Base-by-base conservation (phyloP, 1,284 basidiomycete species). In the Trametes polyzona region DNA sequence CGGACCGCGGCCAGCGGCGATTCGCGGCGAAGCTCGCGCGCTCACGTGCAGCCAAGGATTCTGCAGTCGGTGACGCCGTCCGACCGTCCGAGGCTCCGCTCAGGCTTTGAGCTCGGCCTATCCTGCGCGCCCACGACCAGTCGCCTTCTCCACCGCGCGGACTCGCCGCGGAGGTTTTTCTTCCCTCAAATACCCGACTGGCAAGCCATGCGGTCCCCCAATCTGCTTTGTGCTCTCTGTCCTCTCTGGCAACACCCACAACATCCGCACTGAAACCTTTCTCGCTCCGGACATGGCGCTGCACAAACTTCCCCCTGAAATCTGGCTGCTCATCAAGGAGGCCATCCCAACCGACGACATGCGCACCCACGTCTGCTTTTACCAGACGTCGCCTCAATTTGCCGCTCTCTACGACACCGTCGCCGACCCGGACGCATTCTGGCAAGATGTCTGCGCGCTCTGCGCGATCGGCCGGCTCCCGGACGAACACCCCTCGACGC, bases 361-460 rank as follows among this genome's bases (percentile, higher is more conserved):
- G 6, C 47, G 47, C 23, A 59, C 58, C 4, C 61, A 59, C 27
- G 52, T 63, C n/a, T 63, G 51, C 32, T 58, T 57, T 44, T 54
- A 52, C 37, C 24, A 47, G 21, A 21, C 43, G 2, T 10, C 23
- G n/a, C 44, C 39, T 4, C 2, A 4, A 30, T 47, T 53, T 12
- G 53, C 58, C 12, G 58, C 49, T 10, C 30, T 50, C 7, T 60
- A 60, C 26, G 54, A 54, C 30, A 27, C 27, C 0, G 42, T 43
- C 10, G 43, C 32, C 12, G 33, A 57, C 12, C 16, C 40, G 9
- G 52, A 58, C 11, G 4, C 4, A 27, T 54, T 57, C 16, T 61
- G 55, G 59, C n/a, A 51, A 36, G 29, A 26, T 8, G 30, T 35
- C 5, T 61, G 59, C 51, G 48, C 42, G 46, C 19, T 39, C 5